Base-by-base conservation (phyloP, 2,329 filamentous ascomycete species). In the Aspergillus clavatus region DNA sequence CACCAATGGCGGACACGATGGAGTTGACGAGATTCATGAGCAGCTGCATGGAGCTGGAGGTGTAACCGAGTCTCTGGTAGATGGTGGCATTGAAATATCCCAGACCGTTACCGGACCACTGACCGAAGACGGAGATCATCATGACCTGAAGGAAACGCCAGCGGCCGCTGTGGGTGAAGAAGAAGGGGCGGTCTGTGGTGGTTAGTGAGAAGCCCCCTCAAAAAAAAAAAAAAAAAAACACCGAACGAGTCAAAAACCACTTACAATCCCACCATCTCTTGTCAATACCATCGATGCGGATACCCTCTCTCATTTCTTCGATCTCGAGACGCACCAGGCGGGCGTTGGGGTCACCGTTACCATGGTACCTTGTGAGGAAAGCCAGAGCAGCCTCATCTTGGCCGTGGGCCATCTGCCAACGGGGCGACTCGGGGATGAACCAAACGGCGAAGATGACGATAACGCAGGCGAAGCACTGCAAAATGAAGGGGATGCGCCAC, bases 401-500 rank as follows among this genome's bases (percentile, higher is more conserved):
- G 27, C 57, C 57, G 14, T 60, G 56, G 12, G 58, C 24, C 2
- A 60, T 48, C 12, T 57, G 56, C 54, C 55, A 48, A 21, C 46
- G 42, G 4, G 46, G 46, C 2, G 46, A 48, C 28, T 48, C 83
- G 0, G 83, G 84, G 57, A 86, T 81, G 63, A 83, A 79, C 73
- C 78, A 81, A 23, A 84, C 75, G 7, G 73, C 59, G 1, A 54
- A 51, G 43, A 84, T 68, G 1, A 85, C 71, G 1, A 78, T 44
- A 2, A 83, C 47, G 0, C 84, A 74, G 0, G 81, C 80, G 0
- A 82, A 63, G 38, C 83, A 83, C 56, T 86, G 82, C 59, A 83
- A 82, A 0, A 81, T 80, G 39, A 85, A 76, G 0, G 81, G 82
- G 47, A 86, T 83, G 2, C 81, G 70, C 80, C 82, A 84, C 5